phyloP scores from a whole-genome alignment of 306 rosid species.

The Cyamopsis tetragonoloba region DNA sequence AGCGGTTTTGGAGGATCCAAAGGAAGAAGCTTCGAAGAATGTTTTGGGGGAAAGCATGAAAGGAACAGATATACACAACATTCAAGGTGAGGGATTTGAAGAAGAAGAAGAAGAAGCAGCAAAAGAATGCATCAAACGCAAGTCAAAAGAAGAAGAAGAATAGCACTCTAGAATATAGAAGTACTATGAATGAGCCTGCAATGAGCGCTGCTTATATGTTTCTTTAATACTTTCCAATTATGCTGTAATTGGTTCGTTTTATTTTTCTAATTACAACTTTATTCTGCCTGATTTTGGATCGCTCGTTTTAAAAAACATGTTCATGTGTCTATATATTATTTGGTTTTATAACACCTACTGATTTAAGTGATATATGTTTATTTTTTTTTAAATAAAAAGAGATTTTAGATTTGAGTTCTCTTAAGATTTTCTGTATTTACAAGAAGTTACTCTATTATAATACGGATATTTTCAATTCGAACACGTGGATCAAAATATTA shows the following conservation, averaged over 20 bases:
- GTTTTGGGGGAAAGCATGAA: constrained; percentile 30
- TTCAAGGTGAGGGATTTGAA: constrained; percentile 21
- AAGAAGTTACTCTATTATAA: no score
- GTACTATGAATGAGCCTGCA: neutral
- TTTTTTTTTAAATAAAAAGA: no score
- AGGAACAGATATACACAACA: constrained; percentile 24
- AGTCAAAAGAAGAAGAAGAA: neutral
- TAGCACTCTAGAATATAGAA: neutral
- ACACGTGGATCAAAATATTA: no score
- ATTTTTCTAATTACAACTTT: neutral
- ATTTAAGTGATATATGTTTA: no score
- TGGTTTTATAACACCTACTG: no score
- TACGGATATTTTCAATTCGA: no score
- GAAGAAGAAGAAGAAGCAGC: neutral
- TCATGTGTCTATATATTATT: no score
- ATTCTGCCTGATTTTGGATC: neutral
- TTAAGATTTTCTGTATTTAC: no score
- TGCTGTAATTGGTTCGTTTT: neutral
- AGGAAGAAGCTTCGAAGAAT: no score
- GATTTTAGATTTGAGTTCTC: no score
- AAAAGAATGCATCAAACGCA: neutral
- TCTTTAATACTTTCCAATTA: neutral
- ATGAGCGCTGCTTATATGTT: neutral
- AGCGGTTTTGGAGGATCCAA: constrained; percentile 25
- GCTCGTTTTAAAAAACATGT: neutral